A percentile compares a stretch with the other conserved stretches of the same genome.
Conservation (phyloP, 2,329 filamentous ascomycete genomes). For the Ophiocordyceps camponoti-rufipedis region DNA sequence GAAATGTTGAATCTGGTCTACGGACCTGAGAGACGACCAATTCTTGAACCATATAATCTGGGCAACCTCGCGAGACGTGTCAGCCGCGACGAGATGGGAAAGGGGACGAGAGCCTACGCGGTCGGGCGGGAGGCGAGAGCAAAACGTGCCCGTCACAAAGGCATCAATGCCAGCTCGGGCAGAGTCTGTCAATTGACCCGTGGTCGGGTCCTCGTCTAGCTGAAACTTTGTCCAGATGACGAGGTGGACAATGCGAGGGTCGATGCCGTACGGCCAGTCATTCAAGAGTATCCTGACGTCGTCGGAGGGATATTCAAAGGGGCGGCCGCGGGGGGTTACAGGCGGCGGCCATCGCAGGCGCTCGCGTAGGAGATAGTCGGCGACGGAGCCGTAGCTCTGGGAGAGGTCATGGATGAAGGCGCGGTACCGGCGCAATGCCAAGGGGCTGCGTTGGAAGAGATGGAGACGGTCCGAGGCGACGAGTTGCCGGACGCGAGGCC, state of each 20-base stretch:
- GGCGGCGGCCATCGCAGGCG: constrained; percentile 50
- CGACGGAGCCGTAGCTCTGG: constrained; percentile 54
- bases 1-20: constrained; percentile 81
- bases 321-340: constrained; percentile 13
- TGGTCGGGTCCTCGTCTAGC: constrained; percentile 46
- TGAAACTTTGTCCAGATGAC: constrained; percentile 89
- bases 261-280: constrained; percentile 88
- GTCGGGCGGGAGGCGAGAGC: constrained; percentile 27
- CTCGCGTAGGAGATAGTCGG: constrained; percentile 55
- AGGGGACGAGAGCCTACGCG: constrained; percentile 23
- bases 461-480: constrained; percentile 51
- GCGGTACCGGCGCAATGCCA: constrained; percentile 61
- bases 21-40: constrained; percentile 68
- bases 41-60: constrained; percentile 44
- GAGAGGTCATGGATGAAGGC: constrained; percentile 47
- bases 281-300: constrained; percentile 68
- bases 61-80: background rate
- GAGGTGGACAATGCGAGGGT: constrained; percentile 59
- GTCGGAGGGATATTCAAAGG: constrained; percentile 22
- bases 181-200: constrained; percentile 47
- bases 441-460: constrained; percentile 58
- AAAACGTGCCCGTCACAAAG: constrained; percentile 54
- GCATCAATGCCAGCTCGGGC: constrained; percentile 47
- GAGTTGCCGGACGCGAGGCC: constrained; percentile 50
- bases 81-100: background rate